Conservation (phyloP, 2,329 filamentous ascomycete species). For the Aureobasidium sp. region DNA sequence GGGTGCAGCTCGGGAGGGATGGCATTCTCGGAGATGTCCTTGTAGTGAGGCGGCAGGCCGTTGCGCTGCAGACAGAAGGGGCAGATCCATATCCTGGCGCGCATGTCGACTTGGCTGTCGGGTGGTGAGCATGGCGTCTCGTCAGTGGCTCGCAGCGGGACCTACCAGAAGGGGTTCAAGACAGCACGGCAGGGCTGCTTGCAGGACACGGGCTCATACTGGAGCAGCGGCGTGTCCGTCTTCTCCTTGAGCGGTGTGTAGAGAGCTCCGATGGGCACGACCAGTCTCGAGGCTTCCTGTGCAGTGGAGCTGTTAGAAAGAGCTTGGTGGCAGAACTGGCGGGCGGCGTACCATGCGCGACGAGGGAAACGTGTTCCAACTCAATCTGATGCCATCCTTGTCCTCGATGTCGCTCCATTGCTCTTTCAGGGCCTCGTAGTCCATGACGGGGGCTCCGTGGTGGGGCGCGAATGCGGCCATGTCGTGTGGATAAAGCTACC, state of each 20-base stretch:
- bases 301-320: slow-evolving; percentile 11
- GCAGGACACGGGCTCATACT: slow-evolving; percentile 95
- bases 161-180: slow-evolving; percentile 92
- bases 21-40: slow-evolving; percentile 75
- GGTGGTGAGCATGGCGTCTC: slow-evolving; percentile 21
- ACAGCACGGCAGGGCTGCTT: slow-evolving; percentile 93
- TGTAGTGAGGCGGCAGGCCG: slow-evolving; percentile 75
- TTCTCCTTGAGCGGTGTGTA: slow-evolving; percentile 97
- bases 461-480: slow-evolving; percentile 16
- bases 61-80: slow-evolving; percentile 81
- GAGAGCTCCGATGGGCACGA: slow-evolving; percentile 90
- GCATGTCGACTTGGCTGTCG: slow-evolving; percentile 68
- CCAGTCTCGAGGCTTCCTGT: slow-evolving; percentile 85
- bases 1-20: slow-evolving; percentile 78
- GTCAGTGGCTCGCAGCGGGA: slow-evolving; percentile 1
- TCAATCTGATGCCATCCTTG: slow-evolving; percentile 86
- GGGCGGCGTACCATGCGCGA: slow-evolving; percentile 61
- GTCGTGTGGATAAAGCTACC: slow-evolving; percentile 2
- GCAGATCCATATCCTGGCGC: slow-evolving; percentile 79
- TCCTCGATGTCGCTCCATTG: slow-evolving; percentile 96
- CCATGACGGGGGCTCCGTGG: slow-evolving; percentile 50
- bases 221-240: slow-evolving; percentile 74
- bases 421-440: slow-evolving; percentile 88
- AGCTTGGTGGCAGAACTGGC: background rate
- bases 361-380: slow-evolving; percentile 98